A percentile compares a stretch with the other conserved stretches of the same genome.
These are phyloP conservation scores for Kodamaea fukazawae DNA, from an alignment of 805 yeast genomes.

Conservation along the genomic window DNA sequence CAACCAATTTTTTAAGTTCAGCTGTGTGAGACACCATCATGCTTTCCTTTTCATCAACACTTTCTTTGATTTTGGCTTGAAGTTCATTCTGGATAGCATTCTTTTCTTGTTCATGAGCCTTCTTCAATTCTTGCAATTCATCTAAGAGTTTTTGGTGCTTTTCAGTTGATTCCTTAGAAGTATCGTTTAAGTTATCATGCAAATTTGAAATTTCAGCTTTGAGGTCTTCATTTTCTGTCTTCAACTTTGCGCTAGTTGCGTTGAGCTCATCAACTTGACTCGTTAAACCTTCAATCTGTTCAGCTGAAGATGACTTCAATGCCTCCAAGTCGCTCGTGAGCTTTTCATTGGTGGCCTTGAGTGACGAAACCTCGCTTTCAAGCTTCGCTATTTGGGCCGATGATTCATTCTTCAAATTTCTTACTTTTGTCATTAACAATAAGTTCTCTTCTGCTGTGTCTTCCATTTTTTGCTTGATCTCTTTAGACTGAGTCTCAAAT, in stretches of 20 bases:
- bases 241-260: neutral
- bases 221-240: constrained; percentile 3
- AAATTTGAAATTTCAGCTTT: neutral
- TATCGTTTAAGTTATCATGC: neutral
- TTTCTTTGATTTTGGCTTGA: no score
- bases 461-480: constrained; percentile 20
- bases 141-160: neutral
- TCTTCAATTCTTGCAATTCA: constrained; percentile 1
- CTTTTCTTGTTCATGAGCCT: constrained; percentile 4
- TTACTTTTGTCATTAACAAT: constrained; percentile 40
- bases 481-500: constrained; percentile 17
- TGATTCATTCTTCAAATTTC: constrained; percentile 12
- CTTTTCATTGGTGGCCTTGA: constrained; percentile 3
- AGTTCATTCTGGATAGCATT: no score
- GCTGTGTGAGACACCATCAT: no score
- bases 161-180: constrained; percentile 1
- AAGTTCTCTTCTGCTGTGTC: constrained; percentile 32
- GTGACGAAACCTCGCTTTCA: neutral
- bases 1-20: no score
- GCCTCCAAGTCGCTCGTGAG: neutral
- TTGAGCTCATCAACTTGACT: constrained; percentile 1
- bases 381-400: constrained; percentile 1
- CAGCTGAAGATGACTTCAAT: neutral
- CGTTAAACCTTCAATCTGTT: neutral
- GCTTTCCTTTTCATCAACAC: no score